Conservation (phyloP, 164 flowering plant species). For the Brasenia schreberi region DNA sequence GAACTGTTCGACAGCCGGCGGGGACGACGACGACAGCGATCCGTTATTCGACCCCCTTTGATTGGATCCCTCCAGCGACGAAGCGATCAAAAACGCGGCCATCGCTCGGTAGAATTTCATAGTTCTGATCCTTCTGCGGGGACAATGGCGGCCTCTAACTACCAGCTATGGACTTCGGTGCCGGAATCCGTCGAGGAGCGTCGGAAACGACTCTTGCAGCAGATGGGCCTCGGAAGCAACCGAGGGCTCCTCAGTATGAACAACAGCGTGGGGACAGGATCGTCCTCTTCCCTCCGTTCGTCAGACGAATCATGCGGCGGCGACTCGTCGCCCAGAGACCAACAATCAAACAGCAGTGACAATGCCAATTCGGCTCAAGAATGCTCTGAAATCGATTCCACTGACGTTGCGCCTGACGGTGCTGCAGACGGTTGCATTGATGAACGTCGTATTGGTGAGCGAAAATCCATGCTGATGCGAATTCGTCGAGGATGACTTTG, state of each 20-base stretch:
- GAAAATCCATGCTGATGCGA: neutral
- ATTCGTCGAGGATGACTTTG: too few relatives aligned
- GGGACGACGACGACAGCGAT: conserved; percentile 32
- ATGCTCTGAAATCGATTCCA: conserved; percentile 4
- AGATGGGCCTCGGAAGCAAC: conserved; percentile 63
- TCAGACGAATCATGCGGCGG: neutral
- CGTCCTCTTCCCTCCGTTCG: neutral
- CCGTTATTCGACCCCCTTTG: conserved; percentile 73
- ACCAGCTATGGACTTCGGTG: conserved; percentile 78
- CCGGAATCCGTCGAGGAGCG: conserved; percentile 79
- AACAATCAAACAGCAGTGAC: neutral
- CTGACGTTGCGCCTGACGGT: too few relatives aligned
- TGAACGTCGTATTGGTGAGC: too few relatives aligned
- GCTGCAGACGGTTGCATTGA: too few relatives aligned
- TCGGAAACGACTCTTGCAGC: conserved; percentile 48
- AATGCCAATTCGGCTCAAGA: neutral
- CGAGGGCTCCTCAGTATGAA: conserved; percentile 26
- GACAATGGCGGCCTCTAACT: conserved; percentile 34
- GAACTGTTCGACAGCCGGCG: neutral
- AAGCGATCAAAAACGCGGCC: too few relatives aligned
- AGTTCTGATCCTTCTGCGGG: conserved; percentile 11
- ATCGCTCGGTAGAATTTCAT: neutral
- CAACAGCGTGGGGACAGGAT: neutral
- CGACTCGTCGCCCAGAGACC: neutral
- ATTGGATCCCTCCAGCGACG: conserved; percentile 36